phyloP scores from a whole-genome alignment of 2,329 filamentous ascomycete species.

The Cucurbitaria berberidis region DNA sequence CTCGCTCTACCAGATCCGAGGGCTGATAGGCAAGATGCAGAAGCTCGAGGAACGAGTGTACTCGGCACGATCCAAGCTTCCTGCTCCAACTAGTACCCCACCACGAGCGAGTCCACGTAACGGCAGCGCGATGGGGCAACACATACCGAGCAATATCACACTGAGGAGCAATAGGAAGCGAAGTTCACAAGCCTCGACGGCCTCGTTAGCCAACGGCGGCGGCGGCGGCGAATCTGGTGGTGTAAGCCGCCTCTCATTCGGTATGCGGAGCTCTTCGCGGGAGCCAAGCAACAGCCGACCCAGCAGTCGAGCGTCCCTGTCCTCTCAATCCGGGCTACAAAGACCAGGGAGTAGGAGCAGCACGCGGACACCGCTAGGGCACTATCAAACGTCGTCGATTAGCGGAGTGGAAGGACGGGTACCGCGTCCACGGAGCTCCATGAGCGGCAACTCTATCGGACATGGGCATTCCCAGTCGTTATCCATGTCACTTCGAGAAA shows the following conservation, averaged over 20 bases:
- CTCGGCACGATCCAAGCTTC: conserved; percentile 87
- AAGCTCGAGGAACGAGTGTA: conserved; percentile 93
- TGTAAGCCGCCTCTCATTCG: conserved; percentile 59
- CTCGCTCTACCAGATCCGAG: conserved; percentile 91
- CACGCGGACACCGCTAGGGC: conserved; percentile 68
- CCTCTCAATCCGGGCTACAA: conserved; percentile 28
- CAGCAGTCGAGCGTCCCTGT: conserved; percentile 68
- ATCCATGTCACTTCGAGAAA: conserved; percentile 51
- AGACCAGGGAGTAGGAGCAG: conserved; percentile 69
- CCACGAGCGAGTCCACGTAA: conserved; percentile 79
- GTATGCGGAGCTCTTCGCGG: conserved; percentile 44
- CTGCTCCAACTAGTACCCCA: conserved; percentile 77
- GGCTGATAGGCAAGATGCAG: conserved; percentile 95
- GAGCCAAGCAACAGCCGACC: conserved; percentile 63
- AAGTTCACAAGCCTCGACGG: conserved; percentile 60
- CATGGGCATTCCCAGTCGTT: conserved; percentile 43
- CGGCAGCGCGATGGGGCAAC: conserved; percentile 55
- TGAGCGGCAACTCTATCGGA: conserved; percentile 63
- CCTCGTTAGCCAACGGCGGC: conserved; percentile 38
- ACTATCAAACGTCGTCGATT: conserved; percentile 57
- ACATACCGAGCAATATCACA: conserved; percentile 62
- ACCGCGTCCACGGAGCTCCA: conserved; percentile 70
- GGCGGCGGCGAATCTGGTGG: conserved; percentile 36
- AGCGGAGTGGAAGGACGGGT: conserved; percentile 52
- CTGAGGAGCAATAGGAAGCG: conserved; percentile 72